Conservation (phyloP, 176 grass and related monocot genomes). For the Phragmites australis region DNA sequence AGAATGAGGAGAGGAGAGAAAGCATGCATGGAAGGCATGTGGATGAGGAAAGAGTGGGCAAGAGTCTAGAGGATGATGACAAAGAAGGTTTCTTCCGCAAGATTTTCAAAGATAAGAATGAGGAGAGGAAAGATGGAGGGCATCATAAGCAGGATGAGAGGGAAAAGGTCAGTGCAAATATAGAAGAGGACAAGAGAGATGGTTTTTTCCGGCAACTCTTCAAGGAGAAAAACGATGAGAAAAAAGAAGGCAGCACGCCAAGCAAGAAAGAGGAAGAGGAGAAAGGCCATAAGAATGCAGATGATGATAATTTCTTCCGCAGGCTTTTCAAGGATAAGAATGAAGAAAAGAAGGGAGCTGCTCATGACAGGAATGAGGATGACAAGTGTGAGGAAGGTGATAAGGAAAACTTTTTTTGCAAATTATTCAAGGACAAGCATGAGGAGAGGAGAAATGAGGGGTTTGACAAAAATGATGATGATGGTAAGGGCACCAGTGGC, state of each 20-base stretch:
- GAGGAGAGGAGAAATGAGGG: conserved; percentile 71
- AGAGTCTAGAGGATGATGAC: conserved; percentile 72
- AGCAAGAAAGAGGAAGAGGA: conserved; percentile 56
- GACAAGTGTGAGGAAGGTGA: conserved; percentile 79
- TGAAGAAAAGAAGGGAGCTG: conserved; percentile 74
- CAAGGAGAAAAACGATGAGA: conserved; percentile 90
- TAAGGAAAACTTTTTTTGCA: conserved; percentile 89
- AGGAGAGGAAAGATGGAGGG: conserved; percentile 54
- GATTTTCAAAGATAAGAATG: conserved; percentile 78
- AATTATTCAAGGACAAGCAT: conserved; percentile 89
- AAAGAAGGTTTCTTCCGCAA: conserved; percentile 84
- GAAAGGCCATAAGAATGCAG: conserved; percentile 45
- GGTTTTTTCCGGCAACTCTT: conserved; percentile 71
- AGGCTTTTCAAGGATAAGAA: conserved; percentile 98
- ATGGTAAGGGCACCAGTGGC: conserved; percentile 42
- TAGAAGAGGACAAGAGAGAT: conserved; percentile 68
- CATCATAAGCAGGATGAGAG: conserved; percentile 43
- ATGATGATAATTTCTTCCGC: conserved; percentile 80
- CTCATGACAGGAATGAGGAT: conserved; percentile 62
- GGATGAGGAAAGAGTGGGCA: conserved; percentile 56
- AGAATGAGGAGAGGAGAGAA: conserved; percentile 80
- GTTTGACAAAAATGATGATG: conserved; percentile 57
- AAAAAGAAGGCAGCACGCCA: conserved; percentile 54
- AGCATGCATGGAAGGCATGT: conserved; percentile 47
- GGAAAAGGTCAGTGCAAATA: conserved; percentile 33